Evolutionary conservation across 2,329 filamentous ascomycete genomes (phyloP), one percentile per base, ranked within the genome.

Genomic region (Fusarium sp.): DNA sequence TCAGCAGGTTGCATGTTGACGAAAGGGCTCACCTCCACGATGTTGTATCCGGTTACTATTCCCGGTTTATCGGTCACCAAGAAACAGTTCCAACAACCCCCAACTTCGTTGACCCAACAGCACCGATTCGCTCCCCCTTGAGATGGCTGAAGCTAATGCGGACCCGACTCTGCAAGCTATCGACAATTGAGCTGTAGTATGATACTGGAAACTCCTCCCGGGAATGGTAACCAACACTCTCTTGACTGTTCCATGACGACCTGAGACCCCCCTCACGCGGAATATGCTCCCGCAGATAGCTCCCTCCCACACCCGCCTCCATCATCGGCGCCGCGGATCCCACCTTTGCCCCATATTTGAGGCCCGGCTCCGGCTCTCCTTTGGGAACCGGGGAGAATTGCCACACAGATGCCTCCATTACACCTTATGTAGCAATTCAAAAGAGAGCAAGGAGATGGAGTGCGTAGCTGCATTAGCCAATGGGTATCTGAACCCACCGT

Each of bases 321-420:
- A 66, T 53, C 50, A 44, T 63, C 66, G 61, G 66, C 46, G 61
- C 66, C 43, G 33, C 38, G 28, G 46, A 68, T 56, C 67, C 57
- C 63, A 69, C 67, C 43, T 63, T 39, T 33, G 21, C 26, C 68
- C 68, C 64, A 66, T 69, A 66, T 65, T 69, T 66, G 66, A 61
- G 68, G 63, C 72, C 72, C 72, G 69, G 69, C 72, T 73, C 64
- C 69, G 69, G 72, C 67, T 49, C 21, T 41, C n/a, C 20, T 52
- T n/a, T 52, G 48, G 35, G 41, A 29, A 37, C 18, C 18, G 42
- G 28, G 35, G 48, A 31, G 48, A n/a, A 43, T 52, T 29, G 48
- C 48, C 48, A 52, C 48, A 43, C 35, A 29, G 48, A 43, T 43
- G 15, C 12, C 48, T 42, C 48, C 35, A 43, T 50, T 52, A 43